Percentiles rank a stretch among this genome's conserved stretches.
phyloP scores from a whole-genome alignment of 441 rosid species.

The Pelargonium fulgidum region DNA sequence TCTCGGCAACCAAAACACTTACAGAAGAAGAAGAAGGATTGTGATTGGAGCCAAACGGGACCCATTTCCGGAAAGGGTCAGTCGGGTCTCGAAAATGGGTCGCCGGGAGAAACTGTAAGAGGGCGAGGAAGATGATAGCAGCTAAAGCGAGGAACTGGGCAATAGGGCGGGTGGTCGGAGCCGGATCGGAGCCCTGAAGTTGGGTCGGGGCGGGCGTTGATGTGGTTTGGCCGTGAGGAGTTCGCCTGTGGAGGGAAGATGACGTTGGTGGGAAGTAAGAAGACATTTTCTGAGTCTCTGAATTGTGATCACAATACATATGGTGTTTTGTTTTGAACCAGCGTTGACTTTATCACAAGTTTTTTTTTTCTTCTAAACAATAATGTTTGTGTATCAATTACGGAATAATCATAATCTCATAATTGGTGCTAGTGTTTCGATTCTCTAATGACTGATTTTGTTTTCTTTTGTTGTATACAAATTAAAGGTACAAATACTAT shows the following conservation, averaged over 20 bases:
- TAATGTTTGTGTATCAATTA: too few species aligned
- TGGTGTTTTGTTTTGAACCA: too few species aligned
- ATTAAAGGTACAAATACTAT: too few species aligned
- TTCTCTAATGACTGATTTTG: too few species aligned
- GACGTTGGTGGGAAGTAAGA: conserved; percentile 22
- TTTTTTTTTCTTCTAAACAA: too few species aligned
- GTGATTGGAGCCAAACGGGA: conserved; percentile 19
- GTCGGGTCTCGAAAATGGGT: conserved; percentile 38
- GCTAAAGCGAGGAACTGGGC: conserved; percentile 27
- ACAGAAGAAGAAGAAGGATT: conserved; percentile 14
- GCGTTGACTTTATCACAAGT: too few species aligned
- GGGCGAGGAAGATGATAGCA: conserved; percentile 23
- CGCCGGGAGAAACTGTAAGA: conserved; percentile 39
- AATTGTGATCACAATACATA: not conserved
- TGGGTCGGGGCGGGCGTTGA: conserved; percentile 1
- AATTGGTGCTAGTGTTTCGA: too few species aligned
- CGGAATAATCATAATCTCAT: too few species aligned
- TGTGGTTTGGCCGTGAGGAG: conserved; percentile 14
- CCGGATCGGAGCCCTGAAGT: conserved; percentile 11
- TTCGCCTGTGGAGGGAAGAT: conserved; percentile 24
- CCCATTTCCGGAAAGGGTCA: conserved; percentile 37
- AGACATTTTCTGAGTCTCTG: conserved; percentile 19
- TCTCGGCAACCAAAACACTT: conserved; percentile 9
- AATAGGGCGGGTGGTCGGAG: conserved; percentile 27
- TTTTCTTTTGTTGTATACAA: too few species aligned